phyloP scores from a whole-genome alignment of 345 rosid species.

The Syzygium oleosum region DNA sequence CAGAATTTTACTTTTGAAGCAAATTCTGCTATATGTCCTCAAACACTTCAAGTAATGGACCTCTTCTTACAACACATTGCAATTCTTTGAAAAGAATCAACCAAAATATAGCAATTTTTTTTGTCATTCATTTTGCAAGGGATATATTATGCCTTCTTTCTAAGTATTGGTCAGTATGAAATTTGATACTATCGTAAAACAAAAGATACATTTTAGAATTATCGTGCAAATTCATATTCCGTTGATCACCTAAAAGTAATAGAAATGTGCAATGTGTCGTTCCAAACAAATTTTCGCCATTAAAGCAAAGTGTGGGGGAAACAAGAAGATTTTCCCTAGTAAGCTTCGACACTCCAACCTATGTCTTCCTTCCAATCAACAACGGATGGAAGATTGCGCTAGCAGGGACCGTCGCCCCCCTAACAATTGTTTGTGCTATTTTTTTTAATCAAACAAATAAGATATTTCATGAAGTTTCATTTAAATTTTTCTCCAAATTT shows the following conservation, averaged over 20 bases:
- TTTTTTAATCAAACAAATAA: no score
- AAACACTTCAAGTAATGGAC: neutral
- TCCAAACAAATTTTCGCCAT: neutral
- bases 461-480: neutral
- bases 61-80: neutral
- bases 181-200: neutral
- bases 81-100: neutral
- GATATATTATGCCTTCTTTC: neutral
- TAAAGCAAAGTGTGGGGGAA: neutral
- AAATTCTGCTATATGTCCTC: neutral
- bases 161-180: neutral
- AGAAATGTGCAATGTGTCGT: neutral
- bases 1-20: neutral
- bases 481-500: neutral
- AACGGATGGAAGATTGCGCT: neutral
- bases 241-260: neutral
- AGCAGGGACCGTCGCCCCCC: no score
- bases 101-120: neutral
- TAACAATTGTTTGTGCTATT: no score
- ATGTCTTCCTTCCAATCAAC: neutral
- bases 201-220: neutral
- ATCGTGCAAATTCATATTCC: neutral
- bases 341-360: neutral
- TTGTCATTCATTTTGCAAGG: neutral
- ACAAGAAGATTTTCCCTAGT: neutral